These are phyloP conservation scores for Chalciporus piperatoides DNA, from an alignment of 1,284 basidiomycete species.

Conservation along the genomic window DNA sequence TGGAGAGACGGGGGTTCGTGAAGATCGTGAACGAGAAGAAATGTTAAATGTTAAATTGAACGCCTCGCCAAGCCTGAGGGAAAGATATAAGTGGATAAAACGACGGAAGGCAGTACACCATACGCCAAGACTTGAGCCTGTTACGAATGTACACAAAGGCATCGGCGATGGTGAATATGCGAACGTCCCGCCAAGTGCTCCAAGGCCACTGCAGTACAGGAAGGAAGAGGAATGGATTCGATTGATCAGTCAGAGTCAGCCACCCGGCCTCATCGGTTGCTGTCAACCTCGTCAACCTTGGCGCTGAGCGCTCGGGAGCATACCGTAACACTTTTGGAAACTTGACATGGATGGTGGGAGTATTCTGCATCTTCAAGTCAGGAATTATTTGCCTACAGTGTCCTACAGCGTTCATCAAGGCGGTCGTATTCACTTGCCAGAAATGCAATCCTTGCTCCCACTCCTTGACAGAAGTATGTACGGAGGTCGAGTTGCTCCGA, in stretches of 20 bases:
- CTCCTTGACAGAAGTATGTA: too few species aligned
- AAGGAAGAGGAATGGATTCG: background rate
- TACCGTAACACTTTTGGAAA: background rate
- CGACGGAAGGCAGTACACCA: conserved; percentile 15
- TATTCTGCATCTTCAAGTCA: too few species aligned
- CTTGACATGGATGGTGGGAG: background rate
- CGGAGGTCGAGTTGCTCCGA: too few species aligned
- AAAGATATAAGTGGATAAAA: conserved; percentile 7
- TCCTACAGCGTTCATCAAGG: too few species aligned
- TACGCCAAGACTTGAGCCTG: background rate
- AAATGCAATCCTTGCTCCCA: too few species aligned
- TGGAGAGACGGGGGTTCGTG: background rate
- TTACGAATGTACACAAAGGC: background rate
- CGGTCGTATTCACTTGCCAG: too few species aligned
- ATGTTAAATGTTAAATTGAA: background rate
- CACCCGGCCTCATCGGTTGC: too few species aligned
- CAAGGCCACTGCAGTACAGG: background rate
- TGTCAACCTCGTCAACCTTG: background rate
- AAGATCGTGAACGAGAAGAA: conserved; percentile 6
- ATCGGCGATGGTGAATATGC: background rate
- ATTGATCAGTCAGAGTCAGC: background rate
- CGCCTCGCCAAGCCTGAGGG: background rate
- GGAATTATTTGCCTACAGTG: too few species aligned
- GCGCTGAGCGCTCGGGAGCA: background rate
- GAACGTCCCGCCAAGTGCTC: background rate